phyloP scores from a whole-genome alignment of 148 eudicot species.

The Camellia sinensis region DNA sequence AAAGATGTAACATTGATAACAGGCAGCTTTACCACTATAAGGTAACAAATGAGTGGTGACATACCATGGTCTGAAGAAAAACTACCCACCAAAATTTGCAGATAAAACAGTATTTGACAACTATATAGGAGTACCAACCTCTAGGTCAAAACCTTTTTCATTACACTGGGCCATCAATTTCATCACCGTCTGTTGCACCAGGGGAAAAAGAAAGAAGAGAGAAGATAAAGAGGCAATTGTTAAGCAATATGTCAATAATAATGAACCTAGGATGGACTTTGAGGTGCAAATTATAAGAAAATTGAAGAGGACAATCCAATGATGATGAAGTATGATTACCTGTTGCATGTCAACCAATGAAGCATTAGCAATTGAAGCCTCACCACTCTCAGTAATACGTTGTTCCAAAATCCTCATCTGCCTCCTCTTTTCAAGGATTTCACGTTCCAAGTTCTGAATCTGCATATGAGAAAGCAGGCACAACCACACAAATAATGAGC shows the following conservation, averaged over 20 bases:
- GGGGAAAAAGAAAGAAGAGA: background rate
- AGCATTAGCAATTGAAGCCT: constrained; percentile 78
- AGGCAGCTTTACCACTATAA: background rate
- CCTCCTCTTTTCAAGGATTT: constrained; percentile 77
- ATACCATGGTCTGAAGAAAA: background rate
- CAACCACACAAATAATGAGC: background rate
- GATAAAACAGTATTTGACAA: background rate
- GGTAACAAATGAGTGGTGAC: background rate
- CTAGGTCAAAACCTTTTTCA: constrained; percentile 88
- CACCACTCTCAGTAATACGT: constrained; percentile 74
- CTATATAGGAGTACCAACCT: constrained; percentile 44
- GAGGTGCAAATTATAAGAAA: background rate
- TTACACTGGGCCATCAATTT: constrained; percentile 84
- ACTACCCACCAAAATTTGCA: background rate
- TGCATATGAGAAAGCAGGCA: constrained; percentile 23
- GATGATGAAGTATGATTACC: constrained; percentile 35
- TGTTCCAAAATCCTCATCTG: constrained; percentile 89
- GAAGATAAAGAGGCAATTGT: constrained; percentile 11
- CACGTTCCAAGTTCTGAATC: constrained; percentile 84
- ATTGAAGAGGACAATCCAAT: background rate
- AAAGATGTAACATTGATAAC: background rate
- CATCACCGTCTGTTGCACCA: constrained; percentile 58
- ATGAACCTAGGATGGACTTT: constrained; percentile 1
- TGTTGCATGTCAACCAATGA: constrained; percentile 91
- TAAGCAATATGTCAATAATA: constrained; percentile 3